Base-by-base conservation (phyloP, 2,329 filamentous ascomycete genomes). In the Phaeosphaeriaceae sp. region DNA sequence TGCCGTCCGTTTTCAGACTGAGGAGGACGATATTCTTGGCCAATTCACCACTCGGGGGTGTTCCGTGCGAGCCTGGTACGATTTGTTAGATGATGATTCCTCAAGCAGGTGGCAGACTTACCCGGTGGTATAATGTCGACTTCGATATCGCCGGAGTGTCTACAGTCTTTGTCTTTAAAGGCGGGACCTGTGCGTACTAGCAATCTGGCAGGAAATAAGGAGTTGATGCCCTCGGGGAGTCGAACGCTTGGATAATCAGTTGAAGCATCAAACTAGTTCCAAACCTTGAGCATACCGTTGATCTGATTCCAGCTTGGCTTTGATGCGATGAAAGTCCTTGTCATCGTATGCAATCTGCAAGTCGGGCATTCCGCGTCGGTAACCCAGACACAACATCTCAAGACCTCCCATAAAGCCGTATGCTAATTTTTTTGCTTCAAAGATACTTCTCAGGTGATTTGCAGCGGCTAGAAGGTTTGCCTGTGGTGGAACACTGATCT, bases 331-430 rank as follows among this genome's bases (percentile, higher is more conserved):
- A 42, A 68, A 76, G 24, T 76, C 71, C 48, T 58, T 66, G 36
- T 70, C 70, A 36, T 76, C 73, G 45, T 76, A 76, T 1, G 71
- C 73, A 31, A 76, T 69, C 27, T 75, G 71, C 5, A 76, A 58
- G 40, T 74, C 72, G 2, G 65, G 61, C 63, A 73, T 67, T 17
- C 71, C 70, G 31, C 73, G 68, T 19, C 65, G 64, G 20, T 73
- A 68, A 3, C 74, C 74, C 3, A 75, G 49, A 50, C 72, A 75
- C 5, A 73, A 59, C 68, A 76, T 73, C 17, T 71, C 65, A 19
- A 76, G 56, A 3, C 70, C 70, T 24, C 72, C 69, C 54, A 74
- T 59, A 31, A 71, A 65, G 21, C 68, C 72, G 63, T 72, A 75
- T 19, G 65, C 67, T 21, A 75, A 63, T 24, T 69, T 73, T 45